Evolutionary conservation across 2,329 filamentous ascomycete genomes (phyloP).

Genomic region (Monilinia vaccinii-corymbosi): DNA sequence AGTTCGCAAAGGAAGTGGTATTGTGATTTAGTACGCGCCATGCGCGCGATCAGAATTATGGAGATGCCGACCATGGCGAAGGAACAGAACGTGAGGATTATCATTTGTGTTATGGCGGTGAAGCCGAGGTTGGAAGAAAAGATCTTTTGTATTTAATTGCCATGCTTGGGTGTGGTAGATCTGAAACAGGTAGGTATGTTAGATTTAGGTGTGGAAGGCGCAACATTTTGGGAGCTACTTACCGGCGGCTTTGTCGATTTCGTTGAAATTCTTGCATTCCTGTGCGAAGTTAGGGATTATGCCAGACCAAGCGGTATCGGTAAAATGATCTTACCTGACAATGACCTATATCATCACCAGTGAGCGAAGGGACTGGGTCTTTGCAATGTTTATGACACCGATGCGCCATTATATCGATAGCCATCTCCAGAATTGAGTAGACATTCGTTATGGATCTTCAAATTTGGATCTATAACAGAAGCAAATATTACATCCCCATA

Average conservation of each 20-base stretch:
- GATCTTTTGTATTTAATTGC: constrained; percentile 22
- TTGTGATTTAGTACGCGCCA: neutral
- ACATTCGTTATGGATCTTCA: constrained; percentile 21
- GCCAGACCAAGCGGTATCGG: fast-evolving
- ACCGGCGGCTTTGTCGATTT: constrained; percentile 16
- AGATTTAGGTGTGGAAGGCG: neutral
- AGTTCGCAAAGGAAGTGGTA: neutral
- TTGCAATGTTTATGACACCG: constrained; percentile 22
- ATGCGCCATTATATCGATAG: constrained; percentile 14
- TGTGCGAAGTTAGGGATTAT: neutral
- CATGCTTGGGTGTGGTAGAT: constrained; percentile 20
- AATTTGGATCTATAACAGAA: constrained; percentile 17
- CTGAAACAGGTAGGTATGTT: neutral
- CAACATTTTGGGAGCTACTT: neutral
- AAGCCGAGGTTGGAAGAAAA: constrained; percentile 18
- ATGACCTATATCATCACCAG: constrained; percentile 17
- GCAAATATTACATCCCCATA: constrained; percentile 21
- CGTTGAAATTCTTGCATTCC: constrained; percentile 21
- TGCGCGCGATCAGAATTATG: constrained; percentile 10
- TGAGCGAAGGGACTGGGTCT: constrained; percentile 13
- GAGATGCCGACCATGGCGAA: constrained; percentile 13
- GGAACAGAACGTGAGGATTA: constrained; percentile 16
- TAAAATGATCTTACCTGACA: constrained; percentile 10
- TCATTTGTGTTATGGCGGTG: constrained; percentile 18
- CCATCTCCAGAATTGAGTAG: constrained; percentile 21